Conservation (phyloP, 352 stramenopile genomes). For the Vaucheria bursata region DNA sequence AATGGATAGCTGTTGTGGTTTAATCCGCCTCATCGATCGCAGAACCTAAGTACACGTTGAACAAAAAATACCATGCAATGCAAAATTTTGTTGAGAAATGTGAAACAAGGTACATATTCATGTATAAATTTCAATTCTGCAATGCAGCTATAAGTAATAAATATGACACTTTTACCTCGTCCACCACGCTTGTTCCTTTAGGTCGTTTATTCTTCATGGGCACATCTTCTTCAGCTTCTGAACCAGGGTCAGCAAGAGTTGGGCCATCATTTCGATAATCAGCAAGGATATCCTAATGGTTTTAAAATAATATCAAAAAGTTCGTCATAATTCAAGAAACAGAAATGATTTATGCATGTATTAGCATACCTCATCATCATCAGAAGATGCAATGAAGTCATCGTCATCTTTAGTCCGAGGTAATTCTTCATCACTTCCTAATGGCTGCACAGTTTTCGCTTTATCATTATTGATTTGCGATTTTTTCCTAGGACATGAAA, state of each 20-base stretch:
- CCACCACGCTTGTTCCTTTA: background rate
- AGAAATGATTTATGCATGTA: too few relatives aligned
- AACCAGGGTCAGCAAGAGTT: background rate
- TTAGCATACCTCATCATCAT: too few relatives aligned
- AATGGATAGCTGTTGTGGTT: background rate
- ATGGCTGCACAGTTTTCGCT: too few relatives aligned
- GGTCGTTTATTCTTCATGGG: background rate
- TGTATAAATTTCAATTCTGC: background rate
- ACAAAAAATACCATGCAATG: background rate
- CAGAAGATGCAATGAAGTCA: too few relatives aligned
- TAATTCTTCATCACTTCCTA: too few relatives aligned
- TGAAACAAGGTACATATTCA: background rate
- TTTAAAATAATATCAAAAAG: background rate
- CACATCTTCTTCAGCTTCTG: background rate
- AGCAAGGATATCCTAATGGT: background rate
- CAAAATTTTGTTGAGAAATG: background rate
- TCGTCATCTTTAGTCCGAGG: too few relatives aligned
- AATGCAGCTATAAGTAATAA: background rate
- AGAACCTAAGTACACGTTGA: background rate
- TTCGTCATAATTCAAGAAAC: too few relatives aligned
- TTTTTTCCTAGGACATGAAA: too few relatives aligned
- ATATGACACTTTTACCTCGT: background rate
- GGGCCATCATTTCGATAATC: background rate
- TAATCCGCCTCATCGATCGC: background rate
- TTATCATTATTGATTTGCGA: too few relatives aligned